Evolutionary conservation across 2,329 filamentous ascomycete species (phyloP), one percentile per base, ranked within the genome.

Genomic region (Pseudogymnoascus sp.): DNA sequence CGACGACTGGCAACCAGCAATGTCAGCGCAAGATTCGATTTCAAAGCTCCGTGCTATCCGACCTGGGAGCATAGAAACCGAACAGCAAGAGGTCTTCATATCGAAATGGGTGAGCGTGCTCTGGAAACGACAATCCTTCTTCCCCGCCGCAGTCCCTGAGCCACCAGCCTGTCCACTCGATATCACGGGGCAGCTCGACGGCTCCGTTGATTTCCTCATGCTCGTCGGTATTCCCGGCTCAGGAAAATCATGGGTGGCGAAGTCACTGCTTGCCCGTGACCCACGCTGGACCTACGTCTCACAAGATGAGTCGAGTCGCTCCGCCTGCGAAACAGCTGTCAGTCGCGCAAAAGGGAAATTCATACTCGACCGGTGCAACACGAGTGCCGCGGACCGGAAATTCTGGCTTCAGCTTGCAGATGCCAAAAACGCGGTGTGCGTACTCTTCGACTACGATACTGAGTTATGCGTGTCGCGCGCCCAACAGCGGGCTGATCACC

Each of bases 351-450:
- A 34, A 60, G 23, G 56, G 12, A 43, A 66, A 61, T 9, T 66
- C 3, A 38, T 67, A 9, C 65, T 67, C 3, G 66, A 67, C 25
- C 59, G 65, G 4, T 66, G 65, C 38, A 67, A 66, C 60, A 61
- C 66, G 2, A 66, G 65, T 18, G 18, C 42, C 3, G 12, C 6
- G 4, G 66, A 67, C 7, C 63, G 66, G 3, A 62, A 46, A 23
- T 53, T 42, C 11, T 67, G 63, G 63, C 21, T 46, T 8, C 18
- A 28, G 9, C 40, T 67, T 21, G 38, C 62, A 14, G 61, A 38
- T 11, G 8, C 40, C 18, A 62, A 53, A 16, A 53, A 31, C 3
- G n/a, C 63, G 36, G 49, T 65, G 1, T 63, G 63, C 1, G 60
- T 67, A 0, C 65, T 64, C 31, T 65, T 67, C 59, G 66, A 67